Evolutionary conservation across 495 filamentous ascomycete genomes (phyloP).

Genomic region (Podospora didyma): DNA sequence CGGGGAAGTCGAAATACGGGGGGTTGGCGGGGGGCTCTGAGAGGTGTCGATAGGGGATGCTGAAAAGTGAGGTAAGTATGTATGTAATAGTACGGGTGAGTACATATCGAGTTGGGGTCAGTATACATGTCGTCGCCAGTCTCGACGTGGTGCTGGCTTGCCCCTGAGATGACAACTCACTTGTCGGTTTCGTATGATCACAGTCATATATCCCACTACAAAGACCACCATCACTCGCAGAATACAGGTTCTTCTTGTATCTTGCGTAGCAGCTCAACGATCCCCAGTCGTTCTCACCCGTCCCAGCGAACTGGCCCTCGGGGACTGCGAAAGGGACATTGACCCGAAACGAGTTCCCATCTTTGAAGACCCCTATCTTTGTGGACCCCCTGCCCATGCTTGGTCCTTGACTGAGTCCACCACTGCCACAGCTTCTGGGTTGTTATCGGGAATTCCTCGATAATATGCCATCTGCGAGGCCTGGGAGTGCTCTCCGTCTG

Average conservation of each 20-base stretch:
- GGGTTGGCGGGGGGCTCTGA: too few species aligned
- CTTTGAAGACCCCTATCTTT: not conserved
- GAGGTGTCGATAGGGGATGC: too few species aligned
- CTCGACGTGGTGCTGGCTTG: too few species aligned
- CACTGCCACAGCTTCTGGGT: not conserved
- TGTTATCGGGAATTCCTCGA: not conserved
- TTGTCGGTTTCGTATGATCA: not conserved
- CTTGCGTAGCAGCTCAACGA: slow-evolving; percentile 1
- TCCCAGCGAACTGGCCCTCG: slow-evolving; percentile 2
- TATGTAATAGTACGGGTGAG: too few species aligned
- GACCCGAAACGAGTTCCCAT: not conserved
- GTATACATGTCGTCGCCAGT: too few species aligned
- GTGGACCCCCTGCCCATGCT: not conserved
- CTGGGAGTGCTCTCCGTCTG: not conserved
- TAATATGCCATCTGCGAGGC: slow-evolving; percentile 1
- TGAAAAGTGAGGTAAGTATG: too few species aligned
- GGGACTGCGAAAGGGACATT: not conserved
- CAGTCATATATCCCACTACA: not conserved
- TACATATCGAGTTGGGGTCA: too few species aligned
- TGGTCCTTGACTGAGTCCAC: not conserved
- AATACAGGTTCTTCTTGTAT: slow-evolving; percentile 1
- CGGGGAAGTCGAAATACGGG: too few species aligned
- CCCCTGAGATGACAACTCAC: too few species aligned
- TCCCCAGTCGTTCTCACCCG: not conserved
- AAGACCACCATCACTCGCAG: not conserved